Conservation (phyloP, 2,329 filamentous ascomycete genomes). For the Xylaria sp. region DNA sequence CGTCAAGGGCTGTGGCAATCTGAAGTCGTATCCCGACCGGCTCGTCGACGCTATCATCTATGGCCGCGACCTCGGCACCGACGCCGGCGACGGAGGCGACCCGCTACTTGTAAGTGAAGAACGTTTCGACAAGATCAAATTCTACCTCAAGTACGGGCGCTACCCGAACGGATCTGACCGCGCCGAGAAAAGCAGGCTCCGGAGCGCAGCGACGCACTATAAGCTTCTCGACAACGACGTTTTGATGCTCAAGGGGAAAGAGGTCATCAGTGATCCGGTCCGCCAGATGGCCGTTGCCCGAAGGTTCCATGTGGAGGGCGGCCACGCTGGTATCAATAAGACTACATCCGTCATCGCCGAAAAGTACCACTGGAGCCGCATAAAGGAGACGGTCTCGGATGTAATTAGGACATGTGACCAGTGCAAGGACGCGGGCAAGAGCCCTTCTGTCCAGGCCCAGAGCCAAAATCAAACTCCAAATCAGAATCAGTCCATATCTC, state of each 20-base stretch:
- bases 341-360: slow-evolving; percentile 94
- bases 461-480: slow-evolving; percentile 32
- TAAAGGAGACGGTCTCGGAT: slow-evolving; percentile 96
- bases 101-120: slow-evolving; percentile 92
- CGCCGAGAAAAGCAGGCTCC: slow-evolving; percentile 92
- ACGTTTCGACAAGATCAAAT: slow-evolving; percentile 98
- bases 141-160: slow-evolving; percentile 92
- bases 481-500: slow-evolving; percentile 20
- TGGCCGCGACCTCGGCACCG: slow-evolving; percentile 69
- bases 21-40: slow-evolving; percentile 74
- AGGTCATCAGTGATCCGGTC: slow-evolving; percentile 90
- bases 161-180: slow-evolving; percentile 94
- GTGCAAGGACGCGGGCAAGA: slow-evolving; percentile 67
- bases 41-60: slow-evolving; percentile 82
- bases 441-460: slow-evolving; percentile 28
- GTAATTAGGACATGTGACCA: slow-evolving; percentile 92
- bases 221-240: slow-evolving; percentile 81
- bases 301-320: slow-evolving; percentile 72
- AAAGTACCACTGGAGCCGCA: slow-evolving; percentile 95
- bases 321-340: slow-evolving; percentile 97
- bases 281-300: slow-evolving; percentile 91
- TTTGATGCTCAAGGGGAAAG: slow-evolving; percentile 97
- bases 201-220: slow-evolving; percentile 95
- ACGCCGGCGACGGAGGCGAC: slow-evolving; percentile 57
- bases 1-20: slow-evolving; percentile 76